These are phyloP conservation scores for Ustilago sp. DNA, from an alignment of 1,284 basidiomycete species.

Conservation along the genomic window DNA sequence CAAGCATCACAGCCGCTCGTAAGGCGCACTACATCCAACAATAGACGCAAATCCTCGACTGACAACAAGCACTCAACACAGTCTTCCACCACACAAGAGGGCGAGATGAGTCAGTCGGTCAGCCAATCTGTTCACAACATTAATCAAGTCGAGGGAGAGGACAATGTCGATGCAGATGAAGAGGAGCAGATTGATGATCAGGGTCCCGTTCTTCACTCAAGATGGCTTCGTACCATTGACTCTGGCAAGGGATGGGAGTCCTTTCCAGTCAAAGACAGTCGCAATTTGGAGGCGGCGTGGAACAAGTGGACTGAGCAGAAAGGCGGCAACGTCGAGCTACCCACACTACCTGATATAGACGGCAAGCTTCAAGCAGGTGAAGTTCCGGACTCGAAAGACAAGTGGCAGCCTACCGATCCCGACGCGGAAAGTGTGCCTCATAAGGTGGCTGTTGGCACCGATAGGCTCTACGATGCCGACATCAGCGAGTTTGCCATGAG, in stretches of 20 bases:
- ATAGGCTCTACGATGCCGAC: conserved; percentile 60
- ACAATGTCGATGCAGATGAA: conserved; percentile 12
- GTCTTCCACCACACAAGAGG: conserved; percentile 17
- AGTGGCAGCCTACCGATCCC: conserved; percentile 45
- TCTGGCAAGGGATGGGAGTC: conserved; percentile 43
- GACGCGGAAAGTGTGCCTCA: conserved; percentile 27
- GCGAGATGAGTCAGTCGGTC: conserved; percentile 15
- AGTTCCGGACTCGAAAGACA: conserved; percentile 25
- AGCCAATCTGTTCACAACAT: conserved; percentile 25
- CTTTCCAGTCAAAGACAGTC: conserved; percentile 43
- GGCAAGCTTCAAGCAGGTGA: conserved; percentile 45
- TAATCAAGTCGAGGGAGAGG: conserved; percentile 28
- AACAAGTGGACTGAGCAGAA: conserved; percentile 35
- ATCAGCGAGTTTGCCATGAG: conserved; percentile 48
- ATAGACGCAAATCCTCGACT: conserved; percentile 24
- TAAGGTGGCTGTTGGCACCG: conserved; percentile 51
- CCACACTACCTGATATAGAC: conserved; percentile 28
- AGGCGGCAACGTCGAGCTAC: conserved; percentile 41
- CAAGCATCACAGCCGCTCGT: conserved; percentile 42
- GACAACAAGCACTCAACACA: conserved; percentile 22
- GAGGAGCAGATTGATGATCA: conserved; percentile 34
- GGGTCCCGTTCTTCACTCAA: conserved; percentile 32
- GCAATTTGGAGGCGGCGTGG: conserved; percentile 44
- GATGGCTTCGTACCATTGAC: conserved; percentile 42
- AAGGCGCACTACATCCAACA: conserved; percentile 29